Evolutionary conservation across 192 early-diverging fungal species (phyloP).

Genomic region (Coemansia sp.): DNA sequence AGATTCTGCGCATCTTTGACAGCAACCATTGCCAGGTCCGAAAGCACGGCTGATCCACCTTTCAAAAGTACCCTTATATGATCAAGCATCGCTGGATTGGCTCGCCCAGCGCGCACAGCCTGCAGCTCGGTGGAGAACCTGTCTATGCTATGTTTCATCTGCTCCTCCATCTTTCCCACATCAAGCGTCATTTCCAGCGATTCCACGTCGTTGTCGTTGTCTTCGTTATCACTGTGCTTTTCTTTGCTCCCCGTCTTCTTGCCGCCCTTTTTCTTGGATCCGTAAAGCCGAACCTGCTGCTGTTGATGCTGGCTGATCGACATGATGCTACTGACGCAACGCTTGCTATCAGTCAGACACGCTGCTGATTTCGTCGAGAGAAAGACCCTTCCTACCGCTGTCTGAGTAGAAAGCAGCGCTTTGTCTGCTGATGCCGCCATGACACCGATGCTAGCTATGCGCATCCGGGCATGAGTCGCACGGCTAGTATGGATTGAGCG

Average conservation of each 20-base stretch:
- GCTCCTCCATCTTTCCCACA: conserved; percentile 57
- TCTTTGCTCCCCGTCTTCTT: conserved; percentile 26
- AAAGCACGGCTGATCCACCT: conserved; percentile 56
- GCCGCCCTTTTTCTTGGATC: conserved; percentile 45
- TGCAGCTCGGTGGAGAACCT: conserved; percentile 67
- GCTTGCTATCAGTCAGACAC: neutral
- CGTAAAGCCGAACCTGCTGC: conserved; percentile 30
- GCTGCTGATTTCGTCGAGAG: neutral
- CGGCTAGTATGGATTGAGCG: neutral
- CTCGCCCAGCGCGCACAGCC: conserved; percentile 66
- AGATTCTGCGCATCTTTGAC: conserved; percentile 83
- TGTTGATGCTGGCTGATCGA: neutral
- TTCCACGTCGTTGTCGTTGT: conserved; percentile 16
- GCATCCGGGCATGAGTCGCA: neutral
- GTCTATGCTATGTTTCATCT: conserved; percentile 60
- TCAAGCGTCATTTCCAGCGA: conserved; percentile 58
- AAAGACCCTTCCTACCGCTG: neutral
- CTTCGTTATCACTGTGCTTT: too few species aligned
- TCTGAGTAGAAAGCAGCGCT: neutral
- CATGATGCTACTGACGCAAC: neutral
- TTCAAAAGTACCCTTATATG: conserved; percentile 64
- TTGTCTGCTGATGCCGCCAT: neutral
- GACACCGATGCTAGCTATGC: neutral
- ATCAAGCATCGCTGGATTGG: conserved; percentile 78
- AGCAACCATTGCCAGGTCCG: conserved; percentile 71